Evolutionary conservation across 129 eudicot genomes (phyloP).

Genomic region (Flaveria brownii): DNA sequence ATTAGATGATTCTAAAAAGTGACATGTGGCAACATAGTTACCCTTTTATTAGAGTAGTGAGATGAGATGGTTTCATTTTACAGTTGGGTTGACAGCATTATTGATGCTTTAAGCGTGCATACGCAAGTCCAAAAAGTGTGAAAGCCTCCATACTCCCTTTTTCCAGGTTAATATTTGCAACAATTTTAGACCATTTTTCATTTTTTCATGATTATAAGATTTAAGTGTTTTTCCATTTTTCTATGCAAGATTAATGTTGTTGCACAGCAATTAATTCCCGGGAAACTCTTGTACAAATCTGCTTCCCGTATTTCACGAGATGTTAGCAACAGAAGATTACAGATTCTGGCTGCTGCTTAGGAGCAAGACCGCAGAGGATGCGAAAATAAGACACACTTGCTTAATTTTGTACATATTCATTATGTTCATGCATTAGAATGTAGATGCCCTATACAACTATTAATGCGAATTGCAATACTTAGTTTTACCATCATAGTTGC

Average conservation of each 20-base stretch:
- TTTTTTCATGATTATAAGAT: not conserved
- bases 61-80: slow-evolving; percentile 21
- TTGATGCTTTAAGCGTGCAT: slow-evolving; percentile 67
- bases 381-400: not conserved
- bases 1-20: no score
- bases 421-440: slow-evolving; percentile 1
- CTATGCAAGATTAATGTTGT: slow-evolving; percentile 10
- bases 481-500: slow-evolving; percentile 3
- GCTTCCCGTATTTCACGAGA: slow-evolving; percentile 8
- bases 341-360: not conserved
- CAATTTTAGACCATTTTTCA: not conserved
- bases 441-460: slow-evolving; percentile 7
- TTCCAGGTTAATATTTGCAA: slow-evolving; percentile 24
- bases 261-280: slow-evolving; percentile 8
- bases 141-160: slow-evolving; percentile 6
- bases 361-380: slow-evolving; percentile 4
- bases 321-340: slow-evolving; percentile 22
- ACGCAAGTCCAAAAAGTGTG: slow-evolving; percentile 59
- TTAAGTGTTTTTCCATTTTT: not conserved
- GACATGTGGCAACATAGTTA: no score
- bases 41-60: no score
- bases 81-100: slow-evolving; percentile 81
- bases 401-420: slow-evolving; percentile 29
- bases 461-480: not conserved
- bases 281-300: slow-evolving; percentile 1